Percentiles rank a stretch among this genome's conserved stretches.
phyloP scores from a whole-genome alignment of 805 yeast genomes.

The Diddensiella caesifluorescens region DNA sequence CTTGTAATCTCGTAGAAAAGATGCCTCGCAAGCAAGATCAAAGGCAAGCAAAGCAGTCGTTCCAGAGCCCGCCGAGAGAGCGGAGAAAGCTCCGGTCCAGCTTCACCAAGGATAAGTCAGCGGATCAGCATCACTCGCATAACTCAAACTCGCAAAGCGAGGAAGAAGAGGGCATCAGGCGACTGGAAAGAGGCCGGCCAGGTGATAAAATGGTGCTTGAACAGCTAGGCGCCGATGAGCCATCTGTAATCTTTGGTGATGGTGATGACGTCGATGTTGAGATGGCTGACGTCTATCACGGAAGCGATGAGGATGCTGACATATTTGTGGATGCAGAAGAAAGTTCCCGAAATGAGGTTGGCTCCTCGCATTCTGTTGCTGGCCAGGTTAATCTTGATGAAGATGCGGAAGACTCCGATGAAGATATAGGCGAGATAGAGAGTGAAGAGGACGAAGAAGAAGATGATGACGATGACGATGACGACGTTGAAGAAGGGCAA shows the following conservation, averaged over 20 bases:
- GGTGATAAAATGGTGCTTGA: too few relatives aligned
- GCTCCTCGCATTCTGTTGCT: slow-evolving; percentile 15
- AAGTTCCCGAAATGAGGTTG: slow-evolving; percentile 25
- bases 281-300: slow-evolving; percentile 15
- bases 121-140: too few relatives aligned
- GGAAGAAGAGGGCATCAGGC: slow-evolving; percentile 11
- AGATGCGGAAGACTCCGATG: slow-evolving; percentile 22
- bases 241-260: too few relatives aligned
- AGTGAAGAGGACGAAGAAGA: slow-evolving; percentile 8
- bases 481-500: slow-evolving; percentile 7
- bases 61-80: slow-evolving; percentile 2
- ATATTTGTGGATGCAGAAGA: slow-evolving; percentile 24
- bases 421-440: slow-evolving; percentile 23
- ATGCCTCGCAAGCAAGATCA: slow-evolving; percentile 3
- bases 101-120: too few relatives aligned
- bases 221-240: too few relatives aligned
- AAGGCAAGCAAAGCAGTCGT: slow-evolving; percentile 1
- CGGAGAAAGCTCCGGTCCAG: too few relatives aligned
- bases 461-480: slow-evolving; percentile 10
- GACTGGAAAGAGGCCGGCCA: slow-evolving; percentile 8
- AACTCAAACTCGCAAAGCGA: slow-evolving; percentile 3
- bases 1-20: too few relatives aligned
- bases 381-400: slow-evolving; percentile 27
- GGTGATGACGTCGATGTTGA: slow-evolving; percentile 17
- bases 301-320: slow-evolving; percentile 17